Percentiles rank a stretch among this genome's conserved stretches.
Evolutionary conservation across 1,284 basidiomycete genomes (phyloP).

Genomic region (Cystobasidiaceae sp.): DNA sequence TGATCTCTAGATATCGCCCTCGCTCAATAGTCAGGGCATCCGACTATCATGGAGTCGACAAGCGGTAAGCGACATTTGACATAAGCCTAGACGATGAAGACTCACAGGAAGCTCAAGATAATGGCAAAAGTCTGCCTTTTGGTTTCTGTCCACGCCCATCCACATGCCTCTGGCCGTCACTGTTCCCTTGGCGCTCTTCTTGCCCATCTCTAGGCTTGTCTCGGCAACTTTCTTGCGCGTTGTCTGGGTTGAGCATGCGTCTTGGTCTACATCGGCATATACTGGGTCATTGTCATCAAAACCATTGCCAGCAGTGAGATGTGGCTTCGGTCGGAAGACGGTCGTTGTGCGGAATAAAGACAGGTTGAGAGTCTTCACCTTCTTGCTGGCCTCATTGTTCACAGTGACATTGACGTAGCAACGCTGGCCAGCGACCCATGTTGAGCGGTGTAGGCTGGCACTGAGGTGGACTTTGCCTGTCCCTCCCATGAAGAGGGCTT

Average conservation of each 20-base stretch:
- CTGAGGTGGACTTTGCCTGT: slow-evolving; percentile 65
- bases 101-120: slow-evolving; percentile 67
- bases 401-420: slow-evolving; percentile 68
- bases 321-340: slow-evolving; percentile 58
- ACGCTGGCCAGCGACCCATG: slow-evolving; percentile 81
- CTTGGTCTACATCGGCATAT: slow-evolving; percentile 42
- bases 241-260: slow-evolving; percentile 58
- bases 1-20: slow-evolving; percentile 70
- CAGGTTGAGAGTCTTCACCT: slow-evolving; percentile 60
- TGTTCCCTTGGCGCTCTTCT: slow-evolving; percentile 59
- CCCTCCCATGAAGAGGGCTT: slow-evolving; percentile 59
- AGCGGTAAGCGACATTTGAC: no score
- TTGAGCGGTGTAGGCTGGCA: slow-evolving; percentile 65
- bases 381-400: slow-evolving; percentile 67
- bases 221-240: slow-evolving; percentile 63
- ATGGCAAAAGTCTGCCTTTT: slow-evolving; percentile 59
- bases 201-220: slow-evolving; percentile 61
- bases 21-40: slow-evolving; percentile 71
- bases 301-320: slow-evolving; percentile 47
- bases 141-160: slow-evolving; percentile 66
- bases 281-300: slow-evolving; percentile 38
- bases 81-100: no score
- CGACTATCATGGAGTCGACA: slow-evolving; percentile 53
- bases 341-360: slow-evolving; percentile 67
- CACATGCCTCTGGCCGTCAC: slow-evolving; percentile 83